Evolutionary conservation across 2,329 filamentous ascomycete species (phyloP).

Genomic region (Thermoascus crustaceus): DNA sequence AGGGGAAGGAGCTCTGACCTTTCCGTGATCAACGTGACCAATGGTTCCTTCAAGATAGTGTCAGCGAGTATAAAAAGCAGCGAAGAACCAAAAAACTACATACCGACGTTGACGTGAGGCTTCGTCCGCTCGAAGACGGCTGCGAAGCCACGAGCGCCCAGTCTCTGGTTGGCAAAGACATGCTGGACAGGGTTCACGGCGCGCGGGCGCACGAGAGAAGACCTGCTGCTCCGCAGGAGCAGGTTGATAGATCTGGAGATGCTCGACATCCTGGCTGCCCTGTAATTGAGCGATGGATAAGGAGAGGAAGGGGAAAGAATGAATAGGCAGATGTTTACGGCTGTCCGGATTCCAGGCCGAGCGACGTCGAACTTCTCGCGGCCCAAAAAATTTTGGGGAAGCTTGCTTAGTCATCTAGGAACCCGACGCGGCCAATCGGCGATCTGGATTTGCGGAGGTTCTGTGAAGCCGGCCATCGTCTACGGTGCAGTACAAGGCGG

Average conservation of each 20-base stretch:
- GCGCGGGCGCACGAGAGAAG: conserved; percentile 60
- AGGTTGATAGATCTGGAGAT: conserved; percentile 70
- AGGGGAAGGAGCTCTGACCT: conserved; percentile 50
- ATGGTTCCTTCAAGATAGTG: conserved; percentile 62
- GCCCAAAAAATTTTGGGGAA: conserved; percentile 28
- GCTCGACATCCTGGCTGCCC: conserved; percentile 60
- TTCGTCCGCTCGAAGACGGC: conserved; percentile 76
- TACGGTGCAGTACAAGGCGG: too few relatives aligned
- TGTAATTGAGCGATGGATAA: conserved; percentile 21
- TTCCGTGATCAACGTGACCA: conserved; percentile 99
- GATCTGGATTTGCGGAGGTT: conserved; percentile 21
- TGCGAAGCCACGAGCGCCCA: conserved; percentile 48
- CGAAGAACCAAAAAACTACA: conserved; percentile 15
- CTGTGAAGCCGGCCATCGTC: too few relatives aligned
- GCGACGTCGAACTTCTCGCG: conserved; percentile 17
- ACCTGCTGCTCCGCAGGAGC: conserved; percentile 73
- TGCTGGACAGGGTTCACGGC: conserved; percentile 66
- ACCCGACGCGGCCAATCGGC: conserved; percentile 22
- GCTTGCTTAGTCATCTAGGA: conserved; percentile 29
- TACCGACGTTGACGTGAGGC: conserved; percentile 97
- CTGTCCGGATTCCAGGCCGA: conserved; percentile 10
- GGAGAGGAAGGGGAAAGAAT: conserved; percentile 15
- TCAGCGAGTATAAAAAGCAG: conserved; percentile 2
- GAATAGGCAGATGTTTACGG: conserved; percentile 19
- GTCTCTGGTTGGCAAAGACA: conserved; percentile 39